These are phyloP conservation scores for Hygrophila difformis DNA, from an alignment of 257 asterid species.

Conservation along the genomic window DNA sequence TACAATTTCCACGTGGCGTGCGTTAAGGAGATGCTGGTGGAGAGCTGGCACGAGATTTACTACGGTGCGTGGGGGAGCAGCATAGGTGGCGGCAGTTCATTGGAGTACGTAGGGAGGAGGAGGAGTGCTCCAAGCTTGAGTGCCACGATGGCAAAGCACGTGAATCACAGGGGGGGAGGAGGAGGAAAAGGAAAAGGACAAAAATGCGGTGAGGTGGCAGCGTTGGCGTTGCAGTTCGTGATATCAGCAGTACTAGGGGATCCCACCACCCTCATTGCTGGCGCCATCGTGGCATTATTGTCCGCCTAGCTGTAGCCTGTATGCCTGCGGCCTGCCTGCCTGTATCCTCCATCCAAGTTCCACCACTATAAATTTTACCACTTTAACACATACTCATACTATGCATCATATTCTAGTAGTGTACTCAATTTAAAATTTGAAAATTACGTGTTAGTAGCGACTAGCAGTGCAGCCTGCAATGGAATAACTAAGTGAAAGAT, in stretches of 20 bases:
- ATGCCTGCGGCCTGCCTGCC: no score
- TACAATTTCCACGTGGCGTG: slow-evolving; percentile 94
- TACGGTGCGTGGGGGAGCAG: slow-evolving; percentile 23
- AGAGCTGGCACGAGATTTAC: slow-evolving; percentile 79
- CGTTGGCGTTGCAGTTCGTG: slow-evolving; percentile 81
- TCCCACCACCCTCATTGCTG: slow-evolving; percentile 91
- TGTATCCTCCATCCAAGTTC: no score
- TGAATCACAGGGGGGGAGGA: slow-evolving; percentile 25
- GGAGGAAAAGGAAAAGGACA: slow-evolving; percentile 53
- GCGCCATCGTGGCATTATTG: slow-evolving; percentile 57
- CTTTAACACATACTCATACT: no score
- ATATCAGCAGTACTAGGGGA: slow-evolving; percentile 96
- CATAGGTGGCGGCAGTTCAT: slow-evolving; percentile 9
- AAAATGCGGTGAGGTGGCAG: slow-evolving; percentile 82
- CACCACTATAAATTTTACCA: no score
- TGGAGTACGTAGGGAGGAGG: slow-evolving; percentile 39
- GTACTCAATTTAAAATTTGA: no score
- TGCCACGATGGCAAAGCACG: slow-evolving; percentile 53
- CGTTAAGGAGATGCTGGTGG: slow-evolving; percentile 84
- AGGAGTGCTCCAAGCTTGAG: slow-evolving; percentile 50
- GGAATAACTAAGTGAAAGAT: no score
- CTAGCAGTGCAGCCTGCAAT: no score
- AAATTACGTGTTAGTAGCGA: no score
- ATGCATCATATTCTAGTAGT: no score
- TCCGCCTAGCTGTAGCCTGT: no score